Evolutionary conservation across 495 filamentous ascomycete genomes (phyloP), one percentile per base, ranked within the genome.

Genomic region (Podospora didyma): DNA sequence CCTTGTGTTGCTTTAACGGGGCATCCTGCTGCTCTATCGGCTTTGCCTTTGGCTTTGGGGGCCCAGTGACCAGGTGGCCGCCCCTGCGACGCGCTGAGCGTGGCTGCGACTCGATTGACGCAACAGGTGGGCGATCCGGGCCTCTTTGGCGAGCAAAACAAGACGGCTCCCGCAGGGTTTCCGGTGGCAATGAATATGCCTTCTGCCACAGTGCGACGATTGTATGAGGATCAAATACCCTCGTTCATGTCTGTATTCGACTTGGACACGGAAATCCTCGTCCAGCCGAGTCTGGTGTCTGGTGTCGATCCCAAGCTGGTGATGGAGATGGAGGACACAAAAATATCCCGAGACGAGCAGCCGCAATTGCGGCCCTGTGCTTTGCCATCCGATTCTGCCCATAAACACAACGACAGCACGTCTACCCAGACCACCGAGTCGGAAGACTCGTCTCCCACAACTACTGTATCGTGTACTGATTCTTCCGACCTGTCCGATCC

Each of bases 391-490:
- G 75, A 77, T 53, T 49, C 69, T 49, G 68, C 69, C 49, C 80
- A 84, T 69, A 75, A 82, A 62, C 82, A 83, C 63, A 78, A 82
- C 69, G 78, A 82, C 63, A 86, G 83, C 68, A 83, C 83, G n/a
- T 93, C 90, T 23, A 95, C 89, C 3, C 84, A 87, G 56, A 81
- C 83, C 44, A 89, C 89, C 9, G 91, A 88, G 46, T 98, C 94
- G 3, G 88, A 86, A 23, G 92, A 97, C 64, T 96, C 92, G 7
- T 97, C 94, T 19, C 94, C 94, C 0, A 97, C 94, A 17, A 97
- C 91, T 2, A 96, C 93, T 1, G 82, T 92, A n/a, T 96, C 92
- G 14, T 96, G 91, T 12, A 88, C 92, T 44, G 94, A 93, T 66
- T 92, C 92, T 9, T 88, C 88, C 16, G 89, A 89, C 17, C 79